phyloP scores from a whole-genome alignment of 2,329 filamentous ascomycete genomes.

The Colletotrichum sp. region DNA sequence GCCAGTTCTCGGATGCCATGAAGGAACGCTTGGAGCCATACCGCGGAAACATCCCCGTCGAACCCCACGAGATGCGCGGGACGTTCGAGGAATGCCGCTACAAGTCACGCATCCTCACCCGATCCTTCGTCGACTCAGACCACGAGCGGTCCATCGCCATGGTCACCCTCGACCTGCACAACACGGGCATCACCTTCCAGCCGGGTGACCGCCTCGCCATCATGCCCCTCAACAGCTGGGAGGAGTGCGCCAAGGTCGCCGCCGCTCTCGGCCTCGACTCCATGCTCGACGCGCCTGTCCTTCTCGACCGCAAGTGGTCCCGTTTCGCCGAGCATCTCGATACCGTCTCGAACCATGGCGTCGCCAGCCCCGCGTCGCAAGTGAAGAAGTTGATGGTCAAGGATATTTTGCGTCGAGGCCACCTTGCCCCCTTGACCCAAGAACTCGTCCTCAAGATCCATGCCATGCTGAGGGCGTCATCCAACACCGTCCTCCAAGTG shows the following conservation, averaged over 20 bases:
- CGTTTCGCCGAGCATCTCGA: constrained; percentile 53
- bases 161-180: constrained; percentile 56
- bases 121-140: constrained; percentile 52
- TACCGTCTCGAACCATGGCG: constrained; percentile 34
- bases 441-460: constrained; percentile 56
- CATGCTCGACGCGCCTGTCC: constrained; percentile 46
- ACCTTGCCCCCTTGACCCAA: constrained; percentile 57
- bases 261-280: constrained; percentile 54
- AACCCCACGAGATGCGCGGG: constrained; percentile 59
- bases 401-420: constrained; percentile 55
- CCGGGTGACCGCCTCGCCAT: constrained; percentile 58
- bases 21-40: constrained; percentile 57
- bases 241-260: constrained; percentile 59
- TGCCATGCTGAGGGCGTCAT: constrained; percentile 52
- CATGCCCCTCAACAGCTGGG: constrained; percentile 61
- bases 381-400: constrained; percentile 43
- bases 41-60: constrained; percentile 48
- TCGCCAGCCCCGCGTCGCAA: constrained; percentile 22
- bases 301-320: constrained; percentile 46
- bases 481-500: constrained; percentile 52
- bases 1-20: constrained; percentile 57
- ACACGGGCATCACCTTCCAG: constrained; percentile 58
- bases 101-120: constrained; percentile 46
- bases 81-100: constrained; percentile 61
- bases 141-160: constrained; percentile 49